phyloP scores from a whole-genome alignment of 495 filamentous ascomycete species.

The Neurospora sp. region DNA sequence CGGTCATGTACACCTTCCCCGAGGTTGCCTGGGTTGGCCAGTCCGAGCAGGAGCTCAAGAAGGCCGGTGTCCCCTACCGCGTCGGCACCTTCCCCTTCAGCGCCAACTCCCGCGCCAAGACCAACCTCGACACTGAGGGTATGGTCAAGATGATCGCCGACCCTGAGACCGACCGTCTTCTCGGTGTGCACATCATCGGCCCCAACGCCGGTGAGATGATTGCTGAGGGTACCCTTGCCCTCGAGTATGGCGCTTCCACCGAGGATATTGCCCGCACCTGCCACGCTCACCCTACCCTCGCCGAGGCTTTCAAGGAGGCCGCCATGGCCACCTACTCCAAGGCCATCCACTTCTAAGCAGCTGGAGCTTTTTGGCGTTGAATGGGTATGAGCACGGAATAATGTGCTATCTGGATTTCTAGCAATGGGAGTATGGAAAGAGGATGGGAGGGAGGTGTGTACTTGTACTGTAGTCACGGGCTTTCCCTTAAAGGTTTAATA shows the following conservation, averaged over 20 bases:
- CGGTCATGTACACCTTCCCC: constrained; percentile 98
- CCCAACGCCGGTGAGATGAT: constrained; percentile 98
- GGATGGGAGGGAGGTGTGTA: constrained; percentile 5
- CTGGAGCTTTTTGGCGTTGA: neutral
- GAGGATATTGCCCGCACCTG: constrained; percentile 94
- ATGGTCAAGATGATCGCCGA: constrained; percentile 96
- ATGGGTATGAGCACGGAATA: neutral
- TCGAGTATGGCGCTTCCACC: constrained; percentile 91
- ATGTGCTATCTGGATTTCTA: constrained; percentile 3
- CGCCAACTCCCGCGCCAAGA: constrained; percentile 97
- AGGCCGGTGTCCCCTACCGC: constrained; percentile 78
- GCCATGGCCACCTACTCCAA: constrained; percentile 97
- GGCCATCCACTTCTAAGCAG: constrained; percentile 81
- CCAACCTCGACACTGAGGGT: constrained; percentile 93
- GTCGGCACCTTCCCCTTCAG: constrained; percentile 91
- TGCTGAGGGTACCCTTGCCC: constrained; percentile 86
- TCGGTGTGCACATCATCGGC: constrained; percentile 94
- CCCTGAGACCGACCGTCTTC: constrained; percentile 89
- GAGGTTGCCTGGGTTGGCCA: constrained; percentile 98
- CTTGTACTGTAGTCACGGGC: constrained; percentile 17
- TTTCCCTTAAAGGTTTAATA: constrained; percentile 15
- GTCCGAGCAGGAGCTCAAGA: constrained; percentile 94
- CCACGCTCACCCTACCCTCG: constrained; percentile 92
- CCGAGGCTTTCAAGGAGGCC: constrained; percentile 99
- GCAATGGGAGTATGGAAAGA: neutral